Conservation (phyloP, 176 grass and related monocot genomes). For the Elymus sibiricus region DNA sequence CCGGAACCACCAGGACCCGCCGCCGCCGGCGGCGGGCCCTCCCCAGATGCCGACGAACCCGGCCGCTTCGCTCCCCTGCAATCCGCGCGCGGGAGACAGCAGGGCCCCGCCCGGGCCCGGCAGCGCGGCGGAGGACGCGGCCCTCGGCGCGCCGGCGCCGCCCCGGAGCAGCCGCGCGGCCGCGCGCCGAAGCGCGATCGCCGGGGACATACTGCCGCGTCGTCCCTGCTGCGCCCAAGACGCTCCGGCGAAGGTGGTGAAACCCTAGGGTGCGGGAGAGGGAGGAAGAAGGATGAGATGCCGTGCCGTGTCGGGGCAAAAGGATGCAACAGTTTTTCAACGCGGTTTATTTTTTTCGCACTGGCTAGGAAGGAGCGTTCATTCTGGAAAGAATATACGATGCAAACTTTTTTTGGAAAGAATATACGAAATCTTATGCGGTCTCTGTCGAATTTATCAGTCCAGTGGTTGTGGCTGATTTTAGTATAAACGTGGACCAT, state of each 20-base stretch:
- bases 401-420: background rate
- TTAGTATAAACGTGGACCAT: background rate
- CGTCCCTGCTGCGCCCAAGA: background rate
- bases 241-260: background rate
- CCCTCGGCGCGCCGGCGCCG: conserved; percentile 2
- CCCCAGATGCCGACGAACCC: conserved; percentile 6
- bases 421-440: background rate
- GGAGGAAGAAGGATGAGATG: background rate
- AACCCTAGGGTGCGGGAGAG: conserved; percentile 9
- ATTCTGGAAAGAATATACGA: background rate
- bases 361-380: background rate
- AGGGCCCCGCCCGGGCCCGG: background rate
- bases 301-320: background rate
- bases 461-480: background rate
- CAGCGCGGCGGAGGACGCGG: background rate
- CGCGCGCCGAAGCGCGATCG: background rate
- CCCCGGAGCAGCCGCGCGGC: background rate
- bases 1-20: conserved; percentile 9
- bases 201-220: background rate
- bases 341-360: background rate
- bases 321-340: background rate
- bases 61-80: background rate
- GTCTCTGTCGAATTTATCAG: no score
- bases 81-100: background rate
- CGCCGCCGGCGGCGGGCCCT: background rate